Percentiles rank a stretch among this genome's conserved stretches.
These are phyloP conservation scores for Cryomyces antarcticus DNA, from an alignment of 495 filamentous ascomycete genomes.

Conservation along the genomic window DNA sequence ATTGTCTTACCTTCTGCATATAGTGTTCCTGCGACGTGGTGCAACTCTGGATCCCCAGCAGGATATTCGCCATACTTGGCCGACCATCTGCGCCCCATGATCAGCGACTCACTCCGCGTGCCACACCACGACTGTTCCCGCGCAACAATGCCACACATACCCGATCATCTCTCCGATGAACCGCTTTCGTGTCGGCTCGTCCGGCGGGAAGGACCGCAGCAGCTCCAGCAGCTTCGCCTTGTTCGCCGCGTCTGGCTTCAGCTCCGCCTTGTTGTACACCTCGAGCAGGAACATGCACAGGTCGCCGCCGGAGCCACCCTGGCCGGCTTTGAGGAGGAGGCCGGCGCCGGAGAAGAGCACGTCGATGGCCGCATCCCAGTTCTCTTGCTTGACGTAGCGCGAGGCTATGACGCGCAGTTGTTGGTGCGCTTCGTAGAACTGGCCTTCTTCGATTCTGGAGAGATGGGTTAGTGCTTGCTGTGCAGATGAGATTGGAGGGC, in stretches of 20 bases:
- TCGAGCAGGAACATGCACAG: conserved; percentile 69
- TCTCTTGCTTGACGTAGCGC: conserved; percentile 68
- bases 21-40: conserved; percentile 76
- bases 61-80: conserved; percentile 67
- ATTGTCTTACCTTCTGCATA: conserved; percentile 49
- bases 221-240: conserved; percentile 43
- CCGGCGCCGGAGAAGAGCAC: conserved; percentile 69
- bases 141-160: conserved; percentile 20
- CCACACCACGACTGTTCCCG: neutral
- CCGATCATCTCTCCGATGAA: conserved; percentile 75
- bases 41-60: conserved; percentile 82
- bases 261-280: conserved; percentile 66
- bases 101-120: neutral
- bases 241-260: conserved; percentile 43
- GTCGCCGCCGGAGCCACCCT: conserved; percentile 84
- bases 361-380: conserved; percentile 69
- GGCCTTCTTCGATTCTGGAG: conserved; percentile 67
- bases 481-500: neutral
- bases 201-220: conserved; percentile 56
- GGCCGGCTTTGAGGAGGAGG: conserved; percentile 67
- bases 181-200: conserved; percentile 78
- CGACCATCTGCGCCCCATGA: conserved; percentile 43
- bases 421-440: conserved; percentile 94
- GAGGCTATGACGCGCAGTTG: conserved; percentile 86
- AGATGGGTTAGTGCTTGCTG: conserved; percentile 1